Base-by-base conservation (phyloP, 257 asterid species). In the Ligustrum vulgare region DNA sequence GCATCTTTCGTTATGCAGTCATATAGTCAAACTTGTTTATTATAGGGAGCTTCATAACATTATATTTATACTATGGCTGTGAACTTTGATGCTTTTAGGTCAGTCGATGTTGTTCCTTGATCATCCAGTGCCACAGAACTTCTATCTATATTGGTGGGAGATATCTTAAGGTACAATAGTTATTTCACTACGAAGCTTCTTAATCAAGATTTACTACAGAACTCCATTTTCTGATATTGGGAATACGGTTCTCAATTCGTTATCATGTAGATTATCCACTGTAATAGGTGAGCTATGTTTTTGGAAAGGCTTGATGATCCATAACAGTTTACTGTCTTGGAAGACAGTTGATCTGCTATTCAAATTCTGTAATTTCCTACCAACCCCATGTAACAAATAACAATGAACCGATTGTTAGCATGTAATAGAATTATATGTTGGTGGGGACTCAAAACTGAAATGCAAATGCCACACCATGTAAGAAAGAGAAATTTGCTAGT, bases 111-210 rank as follows among this genome's bases (percentile, higher is more conserved):
- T 86, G 91, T 83, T 80, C 75, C 80, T 77, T 91, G 92, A 72
- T 67, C 70, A 70, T 86, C 77, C 91, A 80, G 68, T 87, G 88
- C 81, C 80, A 75, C 83, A 88, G 96, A 80, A 82, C 86, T 85
- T 86, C 97, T 51, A 74, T 91, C 72, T 94, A 84, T 70, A 80
- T 94, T 56, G 99, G 99, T 69, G 99, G 99, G 79, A 87, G 99
- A 88, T 94, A 94, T 81, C 95, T 94, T 69, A 94, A 92, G 99
- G 99, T 94, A 79, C 78, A 66, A 39, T 41, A 16, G 32, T 51
- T 78, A 56, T 64, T 12, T 49, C 68, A 72, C 18, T 73, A 69
- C 39, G 45, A 47, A 22, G 34, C 37, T 77, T 72, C 74, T 64
- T 43, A 6, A 33, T n/a, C 60, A 72, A 34, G 74, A 58, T 58